Evolutionary conservation across 2,329 filamentous ascomycete genomes (phyloP), one percentile per base, ranked within the genome.

Genomic region (Plectosphaerella sp.): DNA sequence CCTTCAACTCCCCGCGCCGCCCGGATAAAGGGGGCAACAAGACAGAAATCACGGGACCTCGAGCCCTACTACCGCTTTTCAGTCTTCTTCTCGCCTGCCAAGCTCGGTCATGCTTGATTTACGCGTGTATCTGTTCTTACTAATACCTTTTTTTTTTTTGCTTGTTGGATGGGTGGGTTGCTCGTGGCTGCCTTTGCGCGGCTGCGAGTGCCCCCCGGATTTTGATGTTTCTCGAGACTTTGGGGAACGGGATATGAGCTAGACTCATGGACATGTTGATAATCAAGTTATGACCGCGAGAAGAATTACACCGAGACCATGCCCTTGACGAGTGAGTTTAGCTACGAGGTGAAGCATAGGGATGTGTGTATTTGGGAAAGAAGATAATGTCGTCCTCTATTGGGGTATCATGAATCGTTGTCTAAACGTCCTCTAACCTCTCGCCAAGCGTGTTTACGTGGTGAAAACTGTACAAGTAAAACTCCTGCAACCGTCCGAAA

Each of bases 391-490:
- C n/a, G 4, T 33, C 45, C 22, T 59, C 54, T 55, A 57, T 46
- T 59, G 60, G 61, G 61, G 63, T 67, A 66, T 65, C 57, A 64
- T 60, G 56, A 45, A 49, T 46, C 42, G 48, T 36, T 47, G 16
- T 33, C 10, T 47, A 22, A 20, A 41, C 45, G 12, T 51, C 49
- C 37, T 12, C 16, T 22, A 14, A 6, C n/a, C 15, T 25, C 5
- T 33, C 28, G 28, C 28, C 28, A 33, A 33, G 28, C 8, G 8
- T 33, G 11, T 33, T 39, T 25, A 35, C 11, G 12, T 36, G 33
- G 12, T n/a, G n/a, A 10, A 25, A 5, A 33, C 11, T 12, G 4
- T 9, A 3, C 8, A 33, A 33, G 11, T 10, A 9, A 9, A 33
- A 10, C 28, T 33, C 4, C 8, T 3, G 3, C 8, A 7, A 9